These are phyloP conservation scores for Periglandula ipomoeae DNA, from an alignment of 2,329 filamentous ascomycete genomes.

Conservation along the genomic window DNA sequence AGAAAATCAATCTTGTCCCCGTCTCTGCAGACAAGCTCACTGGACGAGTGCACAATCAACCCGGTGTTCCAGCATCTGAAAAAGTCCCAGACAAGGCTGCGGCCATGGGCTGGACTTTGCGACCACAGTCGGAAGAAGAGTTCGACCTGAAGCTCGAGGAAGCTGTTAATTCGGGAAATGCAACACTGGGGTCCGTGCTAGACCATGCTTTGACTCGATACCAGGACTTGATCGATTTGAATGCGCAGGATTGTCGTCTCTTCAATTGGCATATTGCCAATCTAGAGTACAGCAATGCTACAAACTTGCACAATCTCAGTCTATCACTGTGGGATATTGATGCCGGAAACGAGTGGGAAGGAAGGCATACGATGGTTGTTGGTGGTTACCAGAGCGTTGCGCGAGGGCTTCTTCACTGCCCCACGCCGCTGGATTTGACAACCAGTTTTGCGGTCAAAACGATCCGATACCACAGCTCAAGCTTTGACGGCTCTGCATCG, in stretches of 20 bases:
- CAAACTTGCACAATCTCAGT: slow-evolving; percentile 77
- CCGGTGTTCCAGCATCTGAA: slow-evolving; percentile 57
- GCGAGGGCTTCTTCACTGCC: slow-evolving; percentile 72
- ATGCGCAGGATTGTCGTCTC: slow-evolving; percentile 76
- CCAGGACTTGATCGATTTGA: slow-evolving; percentile 70
- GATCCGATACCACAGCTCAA: slow-evolving; percentile 53
- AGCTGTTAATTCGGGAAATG: slow-evolving; percentile 52
- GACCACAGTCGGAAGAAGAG: slow-evolving; percentile 50
- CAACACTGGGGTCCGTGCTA: slow-evolving; percentile 83
- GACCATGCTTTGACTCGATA: slow-evolving; percentile 89
- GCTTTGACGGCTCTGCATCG: slow-evolving; percentile 38
- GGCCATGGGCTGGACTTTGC: slow-evolving; percentile 74
- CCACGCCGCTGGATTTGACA: slow-evolving; percentile 66
- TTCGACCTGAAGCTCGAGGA: slow-evolving; percentile 63
- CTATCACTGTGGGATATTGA: slow-evolving; percentile 94
- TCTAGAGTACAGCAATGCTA: slow-evolving; percentile 93
- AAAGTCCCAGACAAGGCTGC: slow-evolving; percentile 71
- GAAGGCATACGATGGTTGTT: slow-evolving; percentile 83
- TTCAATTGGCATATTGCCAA: slow-evolving; percentile 99
- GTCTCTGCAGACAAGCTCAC: slow-evolving; percentile 61
- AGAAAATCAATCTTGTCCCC: slow-evolving; percentile 48
- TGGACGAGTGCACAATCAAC: slow-evolving; percentile 62
- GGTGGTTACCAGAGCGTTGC: slow-evolving; percentile 92
- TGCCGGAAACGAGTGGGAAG: slow-evolving; percentile 94
- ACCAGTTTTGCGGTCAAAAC: slow-evolving; percentile 64